Evolutionary conservation across 208 protist species (phyloP), one percentile per base, ranked within the genome.

Genomic region (Naegleria fowleri): DNA sequence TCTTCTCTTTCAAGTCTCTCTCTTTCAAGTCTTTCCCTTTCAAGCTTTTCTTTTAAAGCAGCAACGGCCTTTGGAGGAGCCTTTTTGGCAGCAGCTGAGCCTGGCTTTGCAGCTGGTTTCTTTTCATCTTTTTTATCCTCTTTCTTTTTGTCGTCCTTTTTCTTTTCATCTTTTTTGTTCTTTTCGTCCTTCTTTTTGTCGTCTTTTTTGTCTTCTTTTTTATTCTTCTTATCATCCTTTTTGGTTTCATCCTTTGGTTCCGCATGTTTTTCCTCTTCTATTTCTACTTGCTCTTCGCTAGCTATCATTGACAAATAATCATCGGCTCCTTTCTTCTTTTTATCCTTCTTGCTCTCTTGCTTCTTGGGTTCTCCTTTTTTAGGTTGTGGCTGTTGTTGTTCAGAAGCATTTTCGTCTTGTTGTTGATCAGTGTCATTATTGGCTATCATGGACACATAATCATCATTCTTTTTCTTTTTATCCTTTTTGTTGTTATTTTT

Each of bases 211-310:
- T 38, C 7, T 16, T 22, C 22, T 52, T 90, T 85, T 48, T 88
- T 41, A 33, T 39, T 97, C 94, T 97, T 95, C 93, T 95, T 94
- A 93, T 97, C 97, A 36, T 97, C 92, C 93, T 97, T 96, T 40
- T 51, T 55, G 58, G 86, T 5, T 75, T 48, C 36, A 22, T 3
- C 33, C 4, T 92, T 86, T 41, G 43, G 55, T 41, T 84, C 51
- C 36, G 88, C 90, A 79, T 9, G 5, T 41, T 7, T 22, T 33
- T 11, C 19, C 13, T 52, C 36, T 58, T 55, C 86, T 83, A 90
- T 83, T 90, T 41, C 48, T 67, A 83, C 43, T 75, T 67, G 41
- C 38, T 92, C 67, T 36, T 90, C n/a, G 19, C 9, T 55, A 22
- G 25, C 41, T 38, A 90, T 91, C 29, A 40, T 48, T 0, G 22